Evolutionary conservation across 805 yeast genomes (phyloP).

Genomic region (Ogataea allantospora): DNA sequence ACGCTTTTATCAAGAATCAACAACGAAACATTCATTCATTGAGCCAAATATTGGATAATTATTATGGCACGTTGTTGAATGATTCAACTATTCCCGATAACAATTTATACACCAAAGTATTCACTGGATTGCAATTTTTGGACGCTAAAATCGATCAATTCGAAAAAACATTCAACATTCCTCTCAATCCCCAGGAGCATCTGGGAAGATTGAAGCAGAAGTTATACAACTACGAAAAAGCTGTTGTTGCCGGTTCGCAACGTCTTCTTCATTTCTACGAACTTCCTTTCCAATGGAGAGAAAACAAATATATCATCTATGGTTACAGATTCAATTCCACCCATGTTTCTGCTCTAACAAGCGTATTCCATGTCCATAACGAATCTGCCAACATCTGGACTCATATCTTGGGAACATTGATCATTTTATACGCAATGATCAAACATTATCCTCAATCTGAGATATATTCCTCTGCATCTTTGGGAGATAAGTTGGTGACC

Average conservation of each 20-base stretch:
- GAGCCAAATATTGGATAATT: slow-evolving; percentile 30
- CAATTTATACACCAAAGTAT: slow-evolving; percentile 31
- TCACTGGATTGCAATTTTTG: slow-evolving; percentile 37
- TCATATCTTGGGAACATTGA: slow-evolving; percentile 68
- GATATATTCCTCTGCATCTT: slow-evolving; percentile 42
- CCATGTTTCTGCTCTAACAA: slow-evolving; percentile 56
- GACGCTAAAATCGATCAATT: slow-evolving; percentile 42
- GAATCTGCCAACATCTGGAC: slow-evolving; percentile 95
- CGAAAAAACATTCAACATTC: slow-evolving; percentile 35
- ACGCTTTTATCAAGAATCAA: slow-evolving; percentile 23
- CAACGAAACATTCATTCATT: slow-evolving; percentile 30
- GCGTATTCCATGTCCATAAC: slow-evolving; percentile 69
- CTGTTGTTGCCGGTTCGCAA: slow-evolving; percentile 40
- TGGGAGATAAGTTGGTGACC: slow-evolving; percentile 49
- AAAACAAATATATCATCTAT: slow-evolving; percentile 75
- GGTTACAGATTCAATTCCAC: slow-evolving; percentile 83
- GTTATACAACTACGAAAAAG: slow-evolving; percentile 47
- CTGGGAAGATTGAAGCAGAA: slow-evolving; percentile 33
- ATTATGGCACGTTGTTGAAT: slow-evolving; percentile 26
- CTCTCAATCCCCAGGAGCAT: slow-evolving; percentile 28
- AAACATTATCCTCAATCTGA: slow-evolving; percentile 63
- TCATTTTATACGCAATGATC: slow-evolving; percentile 54
- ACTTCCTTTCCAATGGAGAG: slow-evolving; percentile 90
- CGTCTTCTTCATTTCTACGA: slow-evolving; percentile 76
- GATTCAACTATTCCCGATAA: slow-evolving; percentile 3